Conservation (phyloP, 2,329 filamentous ascomycete genomes). For the Podosphaera xanthii region DNA sequence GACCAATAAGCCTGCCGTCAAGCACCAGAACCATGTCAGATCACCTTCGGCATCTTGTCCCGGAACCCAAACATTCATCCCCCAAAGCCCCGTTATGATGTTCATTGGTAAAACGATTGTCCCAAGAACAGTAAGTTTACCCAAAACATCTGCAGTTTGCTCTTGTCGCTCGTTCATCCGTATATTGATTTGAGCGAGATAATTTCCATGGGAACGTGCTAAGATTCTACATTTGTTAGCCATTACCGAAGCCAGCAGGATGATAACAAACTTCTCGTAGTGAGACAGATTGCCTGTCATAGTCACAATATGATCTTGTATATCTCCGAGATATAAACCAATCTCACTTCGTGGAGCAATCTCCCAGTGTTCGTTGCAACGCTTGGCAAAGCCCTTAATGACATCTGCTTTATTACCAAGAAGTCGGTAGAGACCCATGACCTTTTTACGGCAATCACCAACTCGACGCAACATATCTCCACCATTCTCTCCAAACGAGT, state of each 20-base stretch:
- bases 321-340: conserved; percentile 91
- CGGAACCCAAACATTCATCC: conserved; percentile 94
- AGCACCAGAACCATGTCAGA: conserved; percentile 50
- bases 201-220: conserved; percentile 79
- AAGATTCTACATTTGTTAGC: conserved; percentile 38
- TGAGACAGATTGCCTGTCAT: conserved; percentile 94
- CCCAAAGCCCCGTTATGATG: conserved; percentile 94
- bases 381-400: conserved; percentile 95
- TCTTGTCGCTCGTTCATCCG: conserved; percentile 96
- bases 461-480: conserved; percentile 80
- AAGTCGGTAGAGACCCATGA: conserved; percentile 84
- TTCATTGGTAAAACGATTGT: conserved; percentile 98
- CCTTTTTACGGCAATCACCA: conserved; percentile 85
- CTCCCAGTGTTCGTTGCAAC: conserved; percentile 95
- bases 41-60: conserved; percentile 65
- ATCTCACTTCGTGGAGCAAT: conserved; percentile 89
- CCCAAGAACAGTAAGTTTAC: conserved; percentile 82
- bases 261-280: conserved; percentile 65
- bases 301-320: conserved; percentile 96
- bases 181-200: conserved; percentile 98
- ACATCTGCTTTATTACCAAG: conserved; percentile 96
- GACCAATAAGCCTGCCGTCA: conserved; percentile 49
- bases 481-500: conserved; percentile 22
- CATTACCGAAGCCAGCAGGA: neutral
- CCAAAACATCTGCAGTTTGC: conserved; percentile 81